Conservation (phyloP, 1,139 yeast genomes). For the Lodderomyces margitis region DNA sequence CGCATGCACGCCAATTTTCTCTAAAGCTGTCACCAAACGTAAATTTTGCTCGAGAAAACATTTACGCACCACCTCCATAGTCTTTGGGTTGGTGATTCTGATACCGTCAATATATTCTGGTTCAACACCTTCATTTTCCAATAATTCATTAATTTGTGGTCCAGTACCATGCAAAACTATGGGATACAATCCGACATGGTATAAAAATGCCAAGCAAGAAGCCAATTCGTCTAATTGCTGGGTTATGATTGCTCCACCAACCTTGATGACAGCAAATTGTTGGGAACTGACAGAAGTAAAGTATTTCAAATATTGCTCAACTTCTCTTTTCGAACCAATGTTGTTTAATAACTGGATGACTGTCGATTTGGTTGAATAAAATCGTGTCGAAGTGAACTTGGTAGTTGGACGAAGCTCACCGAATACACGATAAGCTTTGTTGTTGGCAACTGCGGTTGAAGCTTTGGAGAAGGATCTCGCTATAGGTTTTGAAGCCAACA, state of each 20-base stretch:
- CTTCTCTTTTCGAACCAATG: slow-evolving; percentile 96
- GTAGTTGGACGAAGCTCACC: slow-evolving; percentile 5
- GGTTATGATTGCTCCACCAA: slow-evolving; percentile 98
- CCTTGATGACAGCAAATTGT: slow-evolving; percentile 97
- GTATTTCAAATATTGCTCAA: slow-evolving; percentile 92
- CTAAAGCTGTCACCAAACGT: slow-evolving; percentile 91
- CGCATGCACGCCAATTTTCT: slow-evolving; percentile 94
- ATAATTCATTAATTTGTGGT: slow-evolving; percentile 92
- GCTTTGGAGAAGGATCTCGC: slow-evolving; percentile 2
- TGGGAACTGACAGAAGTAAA: slow-evolving; percentile 95
- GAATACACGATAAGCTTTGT: background rate
- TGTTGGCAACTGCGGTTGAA: background rate
- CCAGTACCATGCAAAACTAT: slow-evolving; percentile 98
- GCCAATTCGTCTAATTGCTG: slow-evolving; percentile 92
- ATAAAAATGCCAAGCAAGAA: slow-evolving; percentile 89
- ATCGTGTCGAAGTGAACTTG: slow-evolving; percentile 8
- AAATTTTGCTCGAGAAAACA: slow-evolving; percentile 95
- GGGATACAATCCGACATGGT: slow-evolving; percentile 97
- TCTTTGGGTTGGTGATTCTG: slow-evolving; percentile 89
- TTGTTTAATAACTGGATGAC: slow-evolving; percentile 92
- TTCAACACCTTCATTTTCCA: slow-evolving; percentile 92
- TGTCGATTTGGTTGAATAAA: slow-evolving; percentile 78
- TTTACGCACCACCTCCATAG: slow-evolving; percentile 94
- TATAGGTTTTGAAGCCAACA: slow-evolving; percentile 1
- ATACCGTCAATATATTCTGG: slow-evolving; percentile 97